Evolutionary conservation across 1,139 yeast genomes (phyloP).

Genomic region (Magnusiomyces ingens): DNA sequence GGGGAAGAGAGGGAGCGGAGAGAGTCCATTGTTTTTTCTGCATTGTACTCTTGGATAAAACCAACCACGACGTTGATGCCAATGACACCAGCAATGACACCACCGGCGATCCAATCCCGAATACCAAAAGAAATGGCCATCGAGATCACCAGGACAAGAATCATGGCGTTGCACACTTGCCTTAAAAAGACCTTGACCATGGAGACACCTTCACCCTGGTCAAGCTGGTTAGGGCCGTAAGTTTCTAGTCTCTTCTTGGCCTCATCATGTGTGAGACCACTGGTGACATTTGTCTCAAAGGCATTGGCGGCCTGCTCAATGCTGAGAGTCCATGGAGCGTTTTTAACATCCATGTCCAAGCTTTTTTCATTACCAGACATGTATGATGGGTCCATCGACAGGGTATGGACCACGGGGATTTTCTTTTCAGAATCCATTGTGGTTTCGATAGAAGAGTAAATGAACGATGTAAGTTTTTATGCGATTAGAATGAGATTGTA

Average conservation of each 20-base stretch:
- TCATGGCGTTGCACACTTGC: slow-evolving; percentile 77
- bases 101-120: slow-evolving; percentile 76
- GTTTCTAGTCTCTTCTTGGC: slow-evolving; percentile 33
- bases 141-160: slow-evolving; percentile 63
- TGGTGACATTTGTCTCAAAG: slow-evolving; percentile 38
- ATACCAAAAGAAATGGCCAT: slow-evolving; percentile 73
- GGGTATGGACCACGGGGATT: too few relatives aligned
- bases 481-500: neutral
- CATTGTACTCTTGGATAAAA: slow-evolving; percentile 61
- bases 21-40: slow-evolving; percentile 78
- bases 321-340: slow-evolving; percentile 23
- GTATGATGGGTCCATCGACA: too few relatives aligned
- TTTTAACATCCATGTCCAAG: neutral
- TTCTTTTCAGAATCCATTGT: too few relatives aligned
- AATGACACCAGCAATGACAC: slow-evolving; percentile 70
- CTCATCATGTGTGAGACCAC: slow-evolving; percentile 43
- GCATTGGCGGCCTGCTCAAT: slow-evolving; percentile 15
- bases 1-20: slow-evolving; percentile 64
- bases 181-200: slow-evolving; percentile 52
- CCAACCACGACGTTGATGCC: slow-evolving; percentile 63
- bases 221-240: slow-evolving; percentile 57
- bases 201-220: slow-evolving; percentile 56
- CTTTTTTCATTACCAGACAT: too few relatives aligned
- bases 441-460: neutral
- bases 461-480: neutral